Evolutionary conservation across 2,329 filamentous ascomycete species (phyloP), one percentile per base, ranked within the genome.

Genomic region (Epicoccum nigrum): DNA sequence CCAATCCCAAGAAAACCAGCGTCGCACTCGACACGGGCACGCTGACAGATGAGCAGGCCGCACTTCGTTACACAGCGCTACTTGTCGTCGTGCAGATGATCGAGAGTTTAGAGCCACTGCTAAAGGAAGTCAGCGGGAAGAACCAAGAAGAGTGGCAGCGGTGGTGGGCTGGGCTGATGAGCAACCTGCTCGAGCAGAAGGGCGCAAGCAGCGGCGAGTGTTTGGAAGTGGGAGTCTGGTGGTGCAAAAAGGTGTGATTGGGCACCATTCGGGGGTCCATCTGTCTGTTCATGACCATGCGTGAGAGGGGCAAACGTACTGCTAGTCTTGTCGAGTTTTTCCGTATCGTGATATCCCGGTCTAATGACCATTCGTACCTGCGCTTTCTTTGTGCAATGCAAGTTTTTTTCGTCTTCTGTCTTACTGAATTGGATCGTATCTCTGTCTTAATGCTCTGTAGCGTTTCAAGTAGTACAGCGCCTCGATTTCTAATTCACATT

Each of bases 111-210:
- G 92, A 97, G 73, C 90, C 90, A 4, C 76, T 94, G 51, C 77
- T 97, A 61, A 84, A 89, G 62, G 89, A 96, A 64, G 85, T 86
- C 37, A 95, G 89, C 66, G 89, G 88, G 12, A 96, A 96, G 79
- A 90, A 88, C 64, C 85, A 89, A 67, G 91, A 96, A 62, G 92
- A 97, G 75, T 97, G 92, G 92, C 89, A 95, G 71, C 80, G 85
- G 33, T 97, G 92, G 92, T 85, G 89, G 76, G 86, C 87, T 32
- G 90, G 87, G 73, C 90, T 96, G 88, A 93, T 91, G 82, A 83
- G 84, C 38, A 88, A 94, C 72, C 74, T 97, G 65, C 81, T 96
- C 67, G 86, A 88, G 70, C 87, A 93, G 54, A 86, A 86, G 46
- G 89, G 90, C 16, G 87, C 89, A 15, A 86, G 84, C 39, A 92